phyloP scores from a whole-genome alignment of 495 filamentous ascomycete genomes.

The Filosporella fistucella region DNA sequence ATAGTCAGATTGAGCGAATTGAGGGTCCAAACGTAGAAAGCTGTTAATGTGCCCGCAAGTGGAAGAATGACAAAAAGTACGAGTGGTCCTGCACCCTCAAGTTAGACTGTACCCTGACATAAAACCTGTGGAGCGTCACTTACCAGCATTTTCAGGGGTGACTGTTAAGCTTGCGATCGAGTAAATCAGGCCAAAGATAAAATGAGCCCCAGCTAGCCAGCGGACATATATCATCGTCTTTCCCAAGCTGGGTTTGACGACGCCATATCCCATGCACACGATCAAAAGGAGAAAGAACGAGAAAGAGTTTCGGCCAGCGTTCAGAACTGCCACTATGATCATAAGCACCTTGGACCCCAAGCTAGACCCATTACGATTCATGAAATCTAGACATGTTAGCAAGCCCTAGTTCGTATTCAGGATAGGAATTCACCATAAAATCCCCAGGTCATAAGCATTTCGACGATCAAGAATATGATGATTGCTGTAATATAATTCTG shows the following conservation, averaged over 20 bases:
- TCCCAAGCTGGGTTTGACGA: slow-evolving; percentile 92
- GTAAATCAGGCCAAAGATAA: slow-evolving; percentile 92
- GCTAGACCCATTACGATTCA: slow-evolving; percentile 84
- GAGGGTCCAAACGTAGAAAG: slow-evolving; percentile 98
- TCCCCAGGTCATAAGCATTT: slow-evolving; percentile 98
- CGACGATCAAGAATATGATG: slow-evolving; percentile 85
- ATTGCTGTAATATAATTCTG: slow-evolving; percentile 99
- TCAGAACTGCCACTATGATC: slow-evolving; percentile 84
- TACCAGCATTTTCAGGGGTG: slow-evolving; percentile 68
- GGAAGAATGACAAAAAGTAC: slow-evolving; percentile 95
- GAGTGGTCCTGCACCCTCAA: slow-evolving; percentile 68
- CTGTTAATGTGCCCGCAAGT: slow-evolving; percentile 85
- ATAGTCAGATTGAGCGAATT: slow-evolving; percentile 92
- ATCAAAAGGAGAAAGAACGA: slow-evolving; percentile 98
- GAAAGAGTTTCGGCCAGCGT: slow-evolving; percentile 92
- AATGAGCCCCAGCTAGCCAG: slow-evolving; percentile 86
- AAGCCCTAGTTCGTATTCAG: not conserved
- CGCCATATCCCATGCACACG: slow-evolving; percentile 98
- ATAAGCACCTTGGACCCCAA: slow-evolving; percentile 79
- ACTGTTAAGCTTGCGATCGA: slow-evolving; percentile 85
- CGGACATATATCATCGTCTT: slow-evolving; percentile 92
- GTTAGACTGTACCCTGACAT: too few species aligned
- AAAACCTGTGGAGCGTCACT: slow-evolving; percentile 4
- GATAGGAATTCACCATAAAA: slow-evolving; percentile 62
- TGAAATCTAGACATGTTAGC: slow-evolving; percentile 60